Percentiles rank a stretch among this genome's conserved stretches.
Evolutionary conservation across 2,329 filamentous ascomycete genomes (phyloP).

Genomic region (Byssoonygena ceratinophila): DNA sequence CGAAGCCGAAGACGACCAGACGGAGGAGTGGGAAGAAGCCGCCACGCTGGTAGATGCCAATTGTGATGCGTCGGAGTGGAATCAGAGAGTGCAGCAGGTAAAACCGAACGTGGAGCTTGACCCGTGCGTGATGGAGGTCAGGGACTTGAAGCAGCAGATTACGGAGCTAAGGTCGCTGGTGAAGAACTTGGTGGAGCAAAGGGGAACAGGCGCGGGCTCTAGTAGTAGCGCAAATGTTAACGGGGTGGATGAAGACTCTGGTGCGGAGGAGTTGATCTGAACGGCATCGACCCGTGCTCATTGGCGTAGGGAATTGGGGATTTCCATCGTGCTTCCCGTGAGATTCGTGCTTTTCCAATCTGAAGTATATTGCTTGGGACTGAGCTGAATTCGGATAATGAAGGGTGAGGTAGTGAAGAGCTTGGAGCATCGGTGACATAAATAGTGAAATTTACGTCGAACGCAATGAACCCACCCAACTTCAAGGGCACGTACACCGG

Average conservation of each 20-base stretch:
- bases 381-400: no score
- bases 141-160: slow-evolving; percentile 41
- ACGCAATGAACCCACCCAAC: no score
- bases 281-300: neutral
- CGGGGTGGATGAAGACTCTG: neutral
- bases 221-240: neutral
- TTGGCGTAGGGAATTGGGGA: neutral
- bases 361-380: no score
- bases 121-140: slow-evolving; percentile 56
- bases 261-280: slow-evolving; percentile 3
- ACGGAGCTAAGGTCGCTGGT: slow-evolving; percentile 55
- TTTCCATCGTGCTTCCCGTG: neutral
- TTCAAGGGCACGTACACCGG: no score
- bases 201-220: neutral
- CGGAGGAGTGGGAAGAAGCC: slow-evolving; percentile 91
- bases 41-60: slow-evolving; percentile 42
- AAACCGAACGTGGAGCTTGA: slow-evolving; percentile 77
- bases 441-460: no score
- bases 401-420: no score
- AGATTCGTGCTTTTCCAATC: neutral
- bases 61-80: slow-evolving; percentile 69
- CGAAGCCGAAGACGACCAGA: slow-evolving; percentile 77
- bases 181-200: slow-evolving; percentile 42
- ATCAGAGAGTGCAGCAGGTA: slow-evolving; percentile 62
- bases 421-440: no score